A percentile compares a stretch with the other conserved stretches of the same genome.
Evolutionary conservation across 179 eudicot genomes (phyloP).

Genomic region (Patellifolia procumbens): DNA sequence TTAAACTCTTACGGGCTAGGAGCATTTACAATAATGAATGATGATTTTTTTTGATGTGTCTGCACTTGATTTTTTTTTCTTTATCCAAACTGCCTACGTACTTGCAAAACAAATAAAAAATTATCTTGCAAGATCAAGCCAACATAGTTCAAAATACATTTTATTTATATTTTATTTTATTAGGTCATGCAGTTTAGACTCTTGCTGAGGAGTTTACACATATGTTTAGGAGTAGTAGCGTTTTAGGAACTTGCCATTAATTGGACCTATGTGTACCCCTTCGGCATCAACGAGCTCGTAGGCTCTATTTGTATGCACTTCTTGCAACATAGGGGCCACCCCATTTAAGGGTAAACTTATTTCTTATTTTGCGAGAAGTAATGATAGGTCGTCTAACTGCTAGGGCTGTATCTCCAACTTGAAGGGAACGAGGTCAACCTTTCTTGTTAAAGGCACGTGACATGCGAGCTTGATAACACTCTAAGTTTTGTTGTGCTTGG

Average conservation of each 20-base stretch:
- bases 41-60: background rate
- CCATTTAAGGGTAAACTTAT: background rate
- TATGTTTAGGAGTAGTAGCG: background rate
- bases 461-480: background rate
- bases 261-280: background rate
- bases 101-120: background rate
- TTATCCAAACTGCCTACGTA: background rate
- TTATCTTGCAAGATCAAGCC: background rate
- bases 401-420: background rate
- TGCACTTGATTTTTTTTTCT: background rate
- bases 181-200: background rate
- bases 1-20: background rate
- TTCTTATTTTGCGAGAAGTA: background rate
- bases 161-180: background rate
- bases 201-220: background rate
- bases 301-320: background rate
- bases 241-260: background rate
- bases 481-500: too few relatives aligned
- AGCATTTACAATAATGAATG: background rate
- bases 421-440: slow-evolving; percentile 1
- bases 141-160: background rate
- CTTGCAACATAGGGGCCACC: background rate
- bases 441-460: slow-evolving; percentile 1
- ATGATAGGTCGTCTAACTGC: background rate
- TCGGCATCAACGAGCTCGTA: background rate